Evolutionary conservation across 2,329 filamentous ascomycete genomes (phyloP), one percentile per base, ranked within the genome.

Genomic region (Dothideomycetes sp.): DNA sequence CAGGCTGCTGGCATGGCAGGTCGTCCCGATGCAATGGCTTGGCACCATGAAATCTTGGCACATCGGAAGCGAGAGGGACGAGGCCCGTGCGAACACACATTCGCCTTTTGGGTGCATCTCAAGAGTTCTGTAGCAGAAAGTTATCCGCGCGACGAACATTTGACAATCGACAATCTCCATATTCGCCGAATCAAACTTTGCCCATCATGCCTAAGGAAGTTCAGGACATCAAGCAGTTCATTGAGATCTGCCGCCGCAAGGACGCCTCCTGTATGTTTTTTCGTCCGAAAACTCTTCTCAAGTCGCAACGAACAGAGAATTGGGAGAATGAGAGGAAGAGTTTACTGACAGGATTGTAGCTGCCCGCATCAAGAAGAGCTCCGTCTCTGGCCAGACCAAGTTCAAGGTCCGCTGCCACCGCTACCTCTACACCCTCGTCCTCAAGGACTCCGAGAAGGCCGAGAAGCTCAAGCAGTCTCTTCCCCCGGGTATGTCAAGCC

Each of bases 391-490:
- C 66, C 81, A 89, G 77, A 88, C 91, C 81, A 98, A 98, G 84
- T 96, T 98, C 87, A 98, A 98, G 86, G 89, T 98, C 78, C 86
- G 91, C 70, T 96, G 91, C 83, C 77, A 85, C 67, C 79, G 81
- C 63, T 81, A 91, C 77, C 77, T 98, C 57, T 98, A 98, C 84
- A 95, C 91, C 57, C 81, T 98, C 59, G 84, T 94, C 66, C 81
- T 98, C 61, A 95, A 94, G 81, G 91, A 98, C 73, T 78, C 79
- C 63, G 91, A 95, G 66, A 96, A 96, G 85, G 93, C 89, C 70
- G 91, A 96, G 76, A 98, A 98, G 84, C 81, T 98, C 57, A 96
- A 95, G 87, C 89, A 96, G 79, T 87, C 80, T 67, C 77, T 98
- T 52, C 93, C 91, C 61, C 93, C 91, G 59, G 84, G 91, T 98